Percentiles rank a stretch among this genome's conserved stretches.
phyloP scores from a whole-genome alignment of 192 early-diverging fungal genomes.

The Linnemannia elongata region DNA sequence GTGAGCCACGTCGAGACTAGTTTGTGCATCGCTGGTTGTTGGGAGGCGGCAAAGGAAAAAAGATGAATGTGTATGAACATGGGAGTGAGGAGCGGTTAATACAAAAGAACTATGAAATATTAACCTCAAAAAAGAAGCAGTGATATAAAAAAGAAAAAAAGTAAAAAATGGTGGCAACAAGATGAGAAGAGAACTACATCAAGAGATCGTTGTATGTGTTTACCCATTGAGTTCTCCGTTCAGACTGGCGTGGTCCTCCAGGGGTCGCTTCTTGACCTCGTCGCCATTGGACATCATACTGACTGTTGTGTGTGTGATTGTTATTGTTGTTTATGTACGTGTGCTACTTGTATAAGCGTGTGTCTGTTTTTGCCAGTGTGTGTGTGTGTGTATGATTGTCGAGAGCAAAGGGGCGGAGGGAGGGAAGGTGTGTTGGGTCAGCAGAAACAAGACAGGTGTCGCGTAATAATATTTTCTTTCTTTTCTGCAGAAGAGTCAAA shows the following conservation, averaged over 20 bases:
- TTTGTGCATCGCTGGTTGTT: slow-evolving; percentile 9
- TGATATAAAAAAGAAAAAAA: background rate
- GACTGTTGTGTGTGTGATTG: background rate
- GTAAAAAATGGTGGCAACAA: slow-evolving; percentile 3
- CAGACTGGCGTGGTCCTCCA: slow-evolving; percentile 31
- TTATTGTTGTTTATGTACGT: background rate
- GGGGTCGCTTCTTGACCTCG: slow-evolving; percentile 55
- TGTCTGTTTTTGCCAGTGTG: background rate
- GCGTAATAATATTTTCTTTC: slow-evolving; percentile 5
- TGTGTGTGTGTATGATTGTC: background rate
- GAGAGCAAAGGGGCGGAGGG: background rate
- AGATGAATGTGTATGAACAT: background rate
- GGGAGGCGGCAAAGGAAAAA: background rate
- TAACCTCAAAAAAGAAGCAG: background rate
- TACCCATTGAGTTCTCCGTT: slow-evolving; percentile 32
- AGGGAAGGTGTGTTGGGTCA: background rate
- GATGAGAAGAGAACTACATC: background rate
- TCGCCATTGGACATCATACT: slow-evolving; percentile 51
- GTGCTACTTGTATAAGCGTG: background rate
- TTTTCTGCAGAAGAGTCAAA: background rate
- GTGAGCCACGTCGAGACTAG: slow-evolving; percentile 16
- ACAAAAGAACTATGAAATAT: background rate
- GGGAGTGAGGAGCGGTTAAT: slow-evolving; percentile 1
- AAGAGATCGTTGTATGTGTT: background rate
- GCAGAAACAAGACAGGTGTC: slow-evolving; percentile 11